A percentile compares a stretch with the other conserved stretches of the same genome.
Conservation (phyloP, 345 rosid species). For the Triadica sebifera region DNA sequence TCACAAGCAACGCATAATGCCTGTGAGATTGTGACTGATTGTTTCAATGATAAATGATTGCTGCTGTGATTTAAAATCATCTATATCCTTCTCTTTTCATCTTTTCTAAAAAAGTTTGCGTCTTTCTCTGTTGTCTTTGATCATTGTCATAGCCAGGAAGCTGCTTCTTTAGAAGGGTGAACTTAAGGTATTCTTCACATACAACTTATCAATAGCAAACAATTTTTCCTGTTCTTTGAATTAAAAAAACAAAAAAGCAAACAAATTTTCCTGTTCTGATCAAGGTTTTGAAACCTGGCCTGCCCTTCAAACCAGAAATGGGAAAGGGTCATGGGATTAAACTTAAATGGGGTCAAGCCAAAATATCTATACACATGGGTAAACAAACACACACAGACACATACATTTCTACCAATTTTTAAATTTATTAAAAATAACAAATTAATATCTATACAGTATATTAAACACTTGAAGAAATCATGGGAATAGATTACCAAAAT, state of each 20-base stretch:
- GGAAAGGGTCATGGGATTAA: not conserved
- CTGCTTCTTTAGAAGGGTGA: not conserved
- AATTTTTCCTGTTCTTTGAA: not conserved
- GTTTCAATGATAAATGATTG: not conserved
- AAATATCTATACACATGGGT: no score
- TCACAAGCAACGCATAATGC: not conserved
- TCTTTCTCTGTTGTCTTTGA: not conserved
- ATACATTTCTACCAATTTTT: no score
- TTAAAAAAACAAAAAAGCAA: no score
- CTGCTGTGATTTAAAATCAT: not conserved
- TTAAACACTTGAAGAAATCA: no score
- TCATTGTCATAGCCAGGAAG: not conserved
- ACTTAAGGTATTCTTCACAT: no score
- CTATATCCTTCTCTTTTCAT: not conserved
- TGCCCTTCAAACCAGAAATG: not conserved
- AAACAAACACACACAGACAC: no score
- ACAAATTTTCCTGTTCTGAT: not conserved
- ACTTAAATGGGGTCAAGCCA: not conserved
- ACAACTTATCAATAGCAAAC: not conserved
- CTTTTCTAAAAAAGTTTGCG: not conserved
- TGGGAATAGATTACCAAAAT: no score
- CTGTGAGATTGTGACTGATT: not conserved
- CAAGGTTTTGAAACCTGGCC: not conserved
- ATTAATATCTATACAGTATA: no score
- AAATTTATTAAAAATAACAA: no score